Evolutionary conservation across 106 monocot genomes (phyloP), one percentile per base, ranked within the genome.

Genomic region (Phalaenopsis aphrodite): DNA sequence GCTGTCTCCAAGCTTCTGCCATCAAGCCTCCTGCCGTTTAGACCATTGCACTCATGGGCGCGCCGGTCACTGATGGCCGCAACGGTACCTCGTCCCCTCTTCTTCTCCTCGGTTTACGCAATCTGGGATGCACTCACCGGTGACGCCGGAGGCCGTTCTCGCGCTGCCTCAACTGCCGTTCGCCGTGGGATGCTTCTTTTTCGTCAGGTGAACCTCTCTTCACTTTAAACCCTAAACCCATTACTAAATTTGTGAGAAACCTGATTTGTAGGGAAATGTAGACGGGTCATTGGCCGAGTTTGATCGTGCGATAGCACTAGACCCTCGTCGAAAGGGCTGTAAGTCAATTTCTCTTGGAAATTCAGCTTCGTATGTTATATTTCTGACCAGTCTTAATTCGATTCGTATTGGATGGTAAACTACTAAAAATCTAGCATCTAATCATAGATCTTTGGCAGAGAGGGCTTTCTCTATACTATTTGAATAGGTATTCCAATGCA

Each of bases 381-480:
- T 52, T 52, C 52, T 12, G 52, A 12, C 12, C 52, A 12, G 1
- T 52, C 12, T 52, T 52, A 52, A 52, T 39, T n/a, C 7, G 38
- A 14, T 71, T 14, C 37, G 4, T 71, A 39, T 71, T 71, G 71
- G 9, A 37, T 14, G 11, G 5, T 39, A n/a, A 14, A 37, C 7
- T 5, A 8, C 8, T 71, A 3, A 38, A 52, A 52, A 52, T 3
- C 39, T 71, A 30, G 38, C 38, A 36, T 76, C 39, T 46, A 12
- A 18, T 80, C 79, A 43, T 88, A 95, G 95, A 94, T 84, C 89
- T 98, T 79, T 98, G 97, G 94, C 97, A 98, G 85, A 90, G 97
- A 77, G 97, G 97, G 14, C 69, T 98, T 49, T 94, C 97, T 45
- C 88, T 98, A 46, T 98, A 98, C 83, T 98, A 94, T 65, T 73